phyloP scores from a whole-genome alignment of 371 early-diverging fungal genomes.

The Mucor indicus region DNA sequence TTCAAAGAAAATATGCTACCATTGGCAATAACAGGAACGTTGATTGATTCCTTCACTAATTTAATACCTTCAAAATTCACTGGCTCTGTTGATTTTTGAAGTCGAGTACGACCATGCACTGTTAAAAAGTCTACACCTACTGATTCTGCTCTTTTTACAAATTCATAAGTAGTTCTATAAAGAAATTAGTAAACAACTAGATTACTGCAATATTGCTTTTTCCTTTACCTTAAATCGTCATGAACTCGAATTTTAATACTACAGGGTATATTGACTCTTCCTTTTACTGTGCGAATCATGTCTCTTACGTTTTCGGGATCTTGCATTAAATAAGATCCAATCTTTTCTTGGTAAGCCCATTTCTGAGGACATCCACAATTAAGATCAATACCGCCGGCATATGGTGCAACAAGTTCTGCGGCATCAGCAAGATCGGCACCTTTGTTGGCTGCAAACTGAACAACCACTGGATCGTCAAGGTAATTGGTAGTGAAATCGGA shows the following conservation, averaged over 20 bases:
- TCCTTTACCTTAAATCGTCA: slow-evolving; percentile 58
- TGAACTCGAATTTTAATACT: slow-evolving; percentile 83
- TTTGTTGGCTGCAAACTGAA: slow-evolving; percentile 92
- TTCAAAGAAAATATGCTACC: slow-evolving; percentile 70
- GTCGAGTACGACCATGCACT: slow-evolving; percentile 79
- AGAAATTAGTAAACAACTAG: no score
- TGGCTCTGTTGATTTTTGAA: slow-evolving; percentile 73
- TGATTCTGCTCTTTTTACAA: slow-evolving; percentile 72
- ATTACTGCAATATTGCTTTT: no score
- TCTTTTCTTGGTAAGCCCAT: slow-evolving; percentile 82
- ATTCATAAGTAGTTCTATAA: slow-evolving; percentile 68
- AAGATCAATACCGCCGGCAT: slow-evolving; percentile 76
- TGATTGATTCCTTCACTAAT: slow-evolving; percentile 68
- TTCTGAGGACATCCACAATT: slow-evolving; percentile 90
- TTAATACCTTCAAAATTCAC: slow-evolving; percentile 71
- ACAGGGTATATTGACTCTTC: slow-evolving; percentile 63
- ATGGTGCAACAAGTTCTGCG: slow-evolving; percentile 79
- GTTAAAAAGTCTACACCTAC: slow-evolving; percentile 80
- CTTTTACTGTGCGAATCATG: slow-evolving; percentile 75
- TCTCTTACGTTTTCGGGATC: slow-evolving; percentile 79
- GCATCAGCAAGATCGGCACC: slow-evolving; percentile 82
- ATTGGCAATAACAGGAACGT: slow-evolving; percentile 80
- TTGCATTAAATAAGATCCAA: slow-evolving; percentile 77
- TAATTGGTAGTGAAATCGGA: slow-evolving; percentile 80
- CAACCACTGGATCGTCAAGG: slow-evolving; percentile 80